phyloP scores from a whole-genome alignment of 306 rosid species.

The Cajanus cajan region DNA sequence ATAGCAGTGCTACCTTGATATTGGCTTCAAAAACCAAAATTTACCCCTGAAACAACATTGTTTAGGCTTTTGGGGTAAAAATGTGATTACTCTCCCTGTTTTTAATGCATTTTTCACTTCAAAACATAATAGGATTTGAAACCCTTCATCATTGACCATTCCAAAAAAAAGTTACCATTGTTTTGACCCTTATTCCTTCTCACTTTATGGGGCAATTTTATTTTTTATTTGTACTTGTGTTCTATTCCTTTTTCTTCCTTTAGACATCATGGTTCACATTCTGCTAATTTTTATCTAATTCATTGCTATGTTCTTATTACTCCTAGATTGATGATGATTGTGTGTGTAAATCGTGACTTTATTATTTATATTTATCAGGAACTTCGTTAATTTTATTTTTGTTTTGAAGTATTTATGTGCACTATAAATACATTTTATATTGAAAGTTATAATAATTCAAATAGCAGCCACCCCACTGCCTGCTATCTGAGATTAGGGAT shows the following conservation, averaged over 20 bases:
- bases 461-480: not conserved
- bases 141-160: not conserved
- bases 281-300: not conserved
- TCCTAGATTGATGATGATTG: not conserved
- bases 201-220: not conserved
- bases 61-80: not conserved
- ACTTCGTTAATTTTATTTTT: not conserved
- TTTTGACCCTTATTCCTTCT: not conserved
- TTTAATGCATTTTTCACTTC: not conserved
- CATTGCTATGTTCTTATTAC: not conserved
- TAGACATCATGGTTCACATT: not conserved
- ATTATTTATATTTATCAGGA: not conserved
- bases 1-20: not conserved
- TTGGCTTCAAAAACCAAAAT: not conserved
- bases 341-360: not conserved
- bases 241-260: not conserved
- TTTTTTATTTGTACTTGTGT: not conserved
- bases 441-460: not conserved
- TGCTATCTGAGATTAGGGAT: not conserved
- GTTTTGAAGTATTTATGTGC: not conserved
- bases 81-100: not conserved
- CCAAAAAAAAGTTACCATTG: not conserved
- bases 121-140: not conserved
- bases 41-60: not conserved
- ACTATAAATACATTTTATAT: not conserved